phyloP scores from a whole-genome alignment of 225 moss, liverwort and hornwort species.

The Thuidium tamariscinum region DNA sequence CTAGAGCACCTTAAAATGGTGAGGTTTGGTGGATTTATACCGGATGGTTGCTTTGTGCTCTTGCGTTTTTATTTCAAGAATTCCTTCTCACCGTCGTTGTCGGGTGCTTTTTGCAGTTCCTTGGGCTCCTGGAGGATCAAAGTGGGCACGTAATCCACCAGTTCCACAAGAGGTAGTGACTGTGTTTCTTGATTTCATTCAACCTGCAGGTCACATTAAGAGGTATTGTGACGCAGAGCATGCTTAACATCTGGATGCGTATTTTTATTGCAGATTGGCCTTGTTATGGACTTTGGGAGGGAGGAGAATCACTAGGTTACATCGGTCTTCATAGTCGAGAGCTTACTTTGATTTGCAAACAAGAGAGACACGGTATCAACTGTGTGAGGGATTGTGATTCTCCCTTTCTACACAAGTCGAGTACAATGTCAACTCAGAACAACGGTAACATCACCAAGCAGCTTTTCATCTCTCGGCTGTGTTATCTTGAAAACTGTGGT shows the following conservation, averaged over 20 bases:
- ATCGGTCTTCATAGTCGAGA: not conserved
- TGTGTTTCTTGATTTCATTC: not conserved
- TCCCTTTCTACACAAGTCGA: not conserved
- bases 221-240: not conserved
- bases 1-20: not conserved
- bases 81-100: not conserved
- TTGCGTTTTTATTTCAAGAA: not conserved
- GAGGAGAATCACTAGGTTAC: conserved; percentile 24
- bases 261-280: conserved; percentile 25
- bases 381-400: not conserved
- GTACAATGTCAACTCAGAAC: not conserved
- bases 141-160: conserved; percentile 83
- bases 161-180: conserved; percentile 64
- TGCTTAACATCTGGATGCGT: not conserved
- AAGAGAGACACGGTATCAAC: not conserved
- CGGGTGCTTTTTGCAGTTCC: conserved; percentile 49
- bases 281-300: conserved; percentile 45
- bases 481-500: not conserved
- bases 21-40: not conserved
- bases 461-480: not conserved
- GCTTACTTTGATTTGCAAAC: not conserved
- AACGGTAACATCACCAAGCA: not conserved
- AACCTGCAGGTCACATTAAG: not conserved
- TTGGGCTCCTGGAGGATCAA: conserved; percentile 85
- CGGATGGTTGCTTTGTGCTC: not conserved